A percentile compares a stretch with the other conserved stretches of the same genome.
phyloP scores from a whole-genome alignment of 805 yeast species.

The Monosporozyma solicola region DNA sequence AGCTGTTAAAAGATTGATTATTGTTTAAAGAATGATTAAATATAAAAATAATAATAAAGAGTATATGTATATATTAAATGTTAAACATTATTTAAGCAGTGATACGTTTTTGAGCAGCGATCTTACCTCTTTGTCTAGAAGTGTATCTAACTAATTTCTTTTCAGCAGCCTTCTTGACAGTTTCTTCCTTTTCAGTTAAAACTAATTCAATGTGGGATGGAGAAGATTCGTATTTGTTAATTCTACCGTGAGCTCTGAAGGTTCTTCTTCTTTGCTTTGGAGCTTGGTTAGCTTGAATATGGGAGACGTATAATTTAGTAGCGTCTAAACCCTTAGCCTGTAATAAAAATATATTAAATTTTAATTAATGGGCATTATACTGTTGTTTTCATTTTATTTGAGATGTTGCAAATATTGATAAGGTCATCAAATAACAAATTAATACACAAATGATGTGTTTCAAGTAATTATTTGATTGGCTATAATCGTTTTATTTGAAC shows the following conservation, averaged over 20 bases:
- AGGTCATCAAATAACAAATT: not conserved
- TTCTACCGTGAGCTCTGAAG: slow-evolving; percentile 99
- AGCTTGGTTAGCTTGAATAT: slow-evolving; percentile 99
- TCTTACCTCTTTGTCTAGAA: slow-evolving; percentile 89
- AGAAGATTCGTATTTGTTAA: slow-evolving; percentile 96
- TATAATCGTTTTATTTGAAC: not conserved
- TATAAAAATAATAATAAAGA: slow-evolving; percentile 1
- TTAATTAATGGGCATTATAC: not conserved
- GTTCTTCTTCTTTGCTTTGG: slow-evolving; percentile 99
- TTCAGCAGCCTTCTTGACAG: slow-evolving; percentile 84
- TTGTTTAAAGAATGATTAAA: slow-evolving; percentile 3
- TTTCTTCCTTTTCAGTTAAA: slow-evolving; percentile 91
- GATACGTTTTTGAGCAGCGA: slow-evolving; percentile 80
- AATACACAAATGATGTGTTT: not conserved
- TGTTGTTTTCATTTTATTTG: not conserved
- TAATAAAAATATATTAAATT: not conserved
- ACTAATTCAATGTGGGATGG: slow-evolving; percentile 98
- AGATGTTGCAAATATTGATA: not conserved
- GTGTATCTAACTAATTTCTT: slow-evolving; percentile 60
- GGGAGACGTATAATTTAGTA: slow-evolving; percentile 87
- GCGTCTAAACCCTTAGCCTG: slow-evolving; percentile 93
- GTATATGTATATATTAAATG: not conserved
- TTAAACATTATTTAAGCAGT: slow-evolving; percentile 41
- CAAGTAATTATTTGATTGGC: not conserved
- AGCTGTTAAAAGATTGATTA: not conserved